Conservation (phyloP, 2,329 filamentous ascomycete species). For the Clonostachys byssicola region DNA sequence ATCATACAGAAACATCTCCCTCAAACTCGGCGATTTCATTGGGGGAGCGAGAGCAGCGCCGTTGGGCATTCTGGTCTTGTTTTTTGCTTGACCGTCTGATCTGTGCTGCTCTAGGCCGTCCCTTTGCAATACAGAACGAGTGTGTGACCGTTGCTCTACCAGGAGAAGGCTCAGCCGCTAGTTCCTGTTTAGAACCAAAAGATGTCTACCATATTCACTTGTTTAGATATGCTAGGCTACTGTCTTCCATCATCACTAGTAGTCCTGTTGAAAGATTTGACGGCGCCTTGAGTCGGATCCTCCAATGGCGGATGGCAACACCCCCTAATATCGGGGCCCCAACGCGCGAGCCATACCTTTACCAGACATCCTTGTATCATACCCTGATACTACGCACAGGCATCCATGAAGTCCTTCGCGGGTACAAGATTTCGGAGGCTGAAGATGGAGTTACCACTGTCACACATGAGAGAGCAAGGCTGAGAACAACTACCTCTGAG, state of each 20-base stretch:
- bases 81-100: conserved; percentile 4
- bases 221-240: conserved; percentile 2
- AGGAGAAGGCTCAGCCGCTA: neutral
- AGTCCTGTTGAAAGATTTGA: neutral
- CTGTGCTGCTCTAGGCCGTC: conserved; percentile 3
- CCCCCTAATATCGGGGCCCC: neutral
- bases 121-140: conserved; percentile 3
- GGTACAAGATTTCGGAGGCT: neutral
- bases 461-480: no score
- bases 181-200: no score
- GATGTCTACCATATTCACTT: conserved; percentile 1
- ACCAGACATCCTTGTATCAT: conserved; percentile 4
- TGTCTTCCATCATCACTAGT: neutral
- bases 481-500: no score
- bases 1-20: conserved; percentile 1
- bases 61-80: conserved; percentile 6
- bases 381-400: conserved; percentile 1
- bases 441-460: no score
- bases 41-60: conserved; percentile 3
- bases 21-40: neutral
- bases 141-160: conserved; percentile 3
- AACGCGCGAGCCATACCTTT: neutral
- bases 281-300: neutral
- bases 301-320: conserved; percentile 1
- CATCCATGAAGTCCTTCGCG: conserved; percentile 1